Evolutionary conservation across 176 grass and related monocot species (phyloP).

Genomic region (Echinochloa phyllopogon): DNA sequence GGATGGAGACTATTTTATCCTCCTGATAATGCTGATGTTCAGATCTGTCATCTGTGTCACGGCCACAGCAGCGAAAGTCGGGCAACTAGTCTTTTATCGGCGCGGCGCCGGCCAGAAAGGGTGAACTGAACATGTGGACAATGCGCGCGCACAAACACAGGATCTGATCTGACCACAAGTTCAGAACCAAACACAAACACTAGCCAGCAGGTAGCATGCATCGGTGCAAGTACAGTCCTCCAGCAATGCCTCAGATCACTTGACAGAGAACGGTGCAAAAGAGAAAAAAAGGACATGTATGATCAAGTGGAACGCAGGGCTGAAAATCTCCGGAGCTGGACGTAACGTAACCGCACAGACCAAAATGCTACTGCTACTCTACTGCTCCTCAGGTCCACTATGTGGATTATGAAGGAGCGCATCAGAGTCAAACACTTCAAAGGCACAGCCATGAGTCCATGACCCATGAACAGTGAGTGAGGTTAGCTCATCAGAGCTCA

Average conservation of each 20-base stretch:
- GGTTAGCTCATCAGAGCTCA: too few species aligned
- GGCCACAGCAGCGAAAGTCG: neutral
- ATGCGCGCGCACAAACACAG: neutral
- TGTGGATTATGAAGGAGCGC: too few species aligned
- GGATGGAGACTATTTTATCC: too few species aligned
- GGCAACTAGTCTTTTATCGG: neutral
- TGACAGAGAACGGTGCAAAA: neutral
- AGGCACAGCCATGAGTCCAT: too few species aligned
- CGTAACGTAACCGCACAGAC: neutral
- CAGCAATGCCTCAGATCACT: neutral
- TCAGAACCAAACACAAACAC: neutral
- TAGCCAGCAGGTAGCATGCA: neutral
- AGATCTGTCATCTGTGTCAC: neutral
- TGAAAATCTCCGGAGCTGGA: neutral
- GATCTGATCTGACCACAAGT: neutral
- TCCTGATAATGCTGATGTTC: neutral
- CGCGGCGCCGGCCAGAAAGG: neutral
- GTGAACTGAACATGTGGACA: slow-evolving; percentile 12
- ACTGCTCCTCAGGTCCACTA: too few species aligned
- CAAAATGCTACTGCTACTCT: neutral
- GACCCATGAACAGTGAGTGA: too few species aligned
- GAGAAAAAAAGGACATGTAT: neutral
- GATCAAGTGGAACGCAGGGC: neutral
- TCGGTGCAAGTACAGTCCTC: neutral
- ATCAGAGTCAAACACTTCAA: too few species aligned